Base-by-base conservation (phyloP, 2,329 filamentous ascomycete species). In the Lecanoromycetidae sp. region DNA sequence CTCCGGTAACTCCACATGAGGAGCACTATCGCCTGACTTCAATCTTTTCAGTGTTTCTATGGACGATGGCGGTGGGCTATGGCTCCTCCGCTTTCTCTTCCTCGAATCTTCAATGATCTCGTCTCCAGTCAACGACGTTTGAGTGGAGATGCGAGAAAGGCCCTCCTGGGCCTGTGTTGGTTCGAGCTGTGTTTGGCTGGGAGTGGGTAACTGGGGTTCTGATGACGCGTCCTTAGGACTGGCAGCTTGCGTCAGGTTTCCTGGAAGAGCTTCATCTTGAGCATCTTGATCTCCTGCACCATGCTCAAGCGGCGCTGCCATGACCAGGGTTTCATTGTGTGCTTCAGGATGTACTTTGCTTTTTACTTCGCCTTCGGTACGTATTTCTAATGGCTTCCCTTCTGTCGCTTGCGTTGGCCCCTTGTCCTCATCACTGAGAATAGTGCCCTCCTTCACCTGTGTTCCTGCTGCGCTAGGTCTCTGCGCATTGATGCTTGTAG, bases 81-180 rank as follows among this genome's bases (percentile, higher is more conserved):
- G 69, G 35, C 79, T 84, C 55, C 79, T 72, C 55, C 79, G 76
- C 61, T 83, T 84, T 52, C 80, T 72, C 62, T 81, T 84, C 55
- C 76, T 75, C 33, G 67, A 67, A 54, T 80, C 77, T 52, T 76
- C 70, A 27, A 66, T 55, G 33, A 64, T 55, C 56, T 69, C 65
- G 47, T 53, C 25, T 46, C 45, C 32, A 46, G 37, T 39, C 15
- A 47, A 12, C 25, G 51, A 41, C n/a, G 57, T 52, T 30, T 62
- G 62, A 10, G 59, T 54, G 8, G 58, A 54, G 5, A 59, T 50
- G 1, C 56, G 33, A 7, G 49, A 32, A 3, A 55, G 49, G 25
- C 13, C 23, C 15, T 37, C 30, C 7, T 22, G 10, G 19, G 26
- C 27, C 19, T 46, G 23, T 26, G 27, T 22, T 20, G 25, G 25